Conservation (phyloP, 805 yeast genomes). For the Nadsonia fulvescens region DNA sequence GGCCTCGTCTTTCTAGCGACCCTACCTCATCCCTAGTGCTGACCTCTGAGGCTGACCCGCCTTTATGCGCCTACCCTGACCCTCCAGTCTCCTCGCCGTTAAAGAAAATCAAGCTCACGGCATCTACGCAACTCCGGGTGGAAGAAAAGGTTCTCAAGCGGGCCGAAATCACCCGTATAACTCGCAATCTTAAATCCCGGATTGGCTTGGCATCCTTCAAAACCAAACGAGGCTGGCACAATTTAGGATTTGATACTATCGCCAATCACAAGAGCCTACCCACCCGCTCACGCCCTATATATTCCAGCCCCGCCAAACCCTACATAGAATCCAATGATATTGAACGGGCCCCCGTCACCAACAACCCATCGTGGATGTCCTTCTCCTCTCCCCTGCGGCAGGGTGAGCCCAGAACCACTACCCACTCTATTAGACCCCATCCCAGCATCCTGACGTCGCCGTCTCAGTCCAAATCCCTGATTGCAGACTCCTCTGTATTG, state of each 20-base stretch:
- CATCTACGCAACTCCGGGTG: too few species aligned
- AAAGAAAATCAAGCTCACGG: too few species aligned
- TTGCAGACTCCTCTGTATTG: too few species aligned
- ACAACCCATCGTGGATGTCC: background rate
- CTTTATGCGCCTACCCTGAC: too few species aligned
- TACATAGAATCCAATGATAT: constrained; percentile 3
- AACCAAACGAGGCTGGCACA: constrained; percentile 23
- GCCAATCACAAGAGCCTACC: constrained; percentile 8
- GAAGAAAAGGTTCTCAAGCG: constrained; percentile 23
- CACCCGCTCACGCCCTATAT: constrained; percentile 3
- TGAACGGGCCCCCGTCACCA: constrained; percentile 5
- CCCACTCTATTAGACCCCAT: constrained; percentile 1
- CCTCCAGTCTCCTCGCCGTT: too few species aligned
- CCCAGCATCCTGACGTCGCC: too few species aligned
- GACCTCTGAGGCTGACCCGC: too few species aligned
- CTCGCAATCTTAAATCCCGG: constrained; percentile 24
- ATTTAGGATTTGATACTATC: constrained; percentile 18
- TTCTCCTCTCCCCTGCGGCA: constrained; percentile 3
- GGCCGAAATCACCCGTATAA: constrained; percentile 24
- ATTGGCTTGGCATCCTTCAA: constrained; percentile 25
- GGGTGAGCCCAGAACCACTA: constrained; percentile 3
- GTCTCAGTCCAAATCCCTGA: too few species aligned
- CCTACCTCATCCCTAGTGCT: too few species aligned
- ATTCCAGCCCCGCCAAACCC: constrained; percentile 2
- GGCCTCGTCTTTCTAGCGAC: too few species aligned